Base-by-base conservation (phyloP, 208 protist genomes). In the Acanthamoeba pearcei region DNA sequence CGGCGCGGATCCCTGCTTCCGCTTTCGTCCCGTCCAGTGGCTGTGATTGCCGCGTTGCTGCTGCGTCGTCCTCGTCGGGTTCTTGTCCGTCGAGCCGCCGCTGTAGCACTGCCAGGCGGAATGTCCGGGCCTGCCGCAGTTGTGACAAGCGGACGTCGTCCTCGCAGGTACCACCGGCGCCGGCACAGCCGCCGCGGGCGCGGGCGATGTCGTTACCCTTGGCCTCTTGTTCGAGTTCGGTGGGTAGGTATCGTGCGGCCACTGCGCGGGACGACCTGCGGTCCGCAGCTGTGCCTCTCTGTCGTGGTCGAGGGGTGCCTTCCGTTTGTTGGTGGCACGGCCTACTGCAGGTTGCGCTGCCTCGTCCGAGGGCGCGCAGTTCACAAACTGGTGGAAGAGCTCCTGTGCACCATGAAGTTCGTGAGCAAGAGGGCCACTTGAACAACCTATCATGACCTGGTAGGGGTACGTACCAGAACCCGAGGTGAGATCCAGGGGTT, bases 331-430 rank as follows among this genome's bases (percentile, higher is more conserved):
- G 42, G 42, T 10, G 42, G 24, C 22, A n/a, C 22, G 60, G 4
- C 57, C 19, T 29, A 57, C 15, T 57, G 15, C 53, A 22, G 53
- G 12, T 13, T 22, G 53, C 15, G 15, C 19, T 66, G 22, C 6
- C 22, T 66, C 60, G 32, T 66, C 5, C 12, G 10, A 10, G 24
- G 27, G 1, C 5, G 13, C 9, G 80, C 27, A 42, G 29, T 64
- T 32, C n/a, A 88, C 51, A 46, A 88, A 88, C 10, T 60, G 51
- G 35, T 88, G 49, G 51, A 88, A 88, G 29, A 55, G 53, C 53
- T 55, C 80, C 80, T 88, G 32, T 12, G 53, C 15, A 27, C 22
- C 60, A 8, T 29, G 3, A 66, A 57, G 12, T 57, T 13, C 38
- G 10, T 19, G 32, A 57, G 24, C 15, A 85, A 46, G 55, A 42